Percentiles rank a stretch among this genome's conserved stretches.
Evolutionary conservation across 2,329 filamentous ascomycete genomes (phyloP).

Genomic region (Emmonsiellopsis sp.): DNA sequence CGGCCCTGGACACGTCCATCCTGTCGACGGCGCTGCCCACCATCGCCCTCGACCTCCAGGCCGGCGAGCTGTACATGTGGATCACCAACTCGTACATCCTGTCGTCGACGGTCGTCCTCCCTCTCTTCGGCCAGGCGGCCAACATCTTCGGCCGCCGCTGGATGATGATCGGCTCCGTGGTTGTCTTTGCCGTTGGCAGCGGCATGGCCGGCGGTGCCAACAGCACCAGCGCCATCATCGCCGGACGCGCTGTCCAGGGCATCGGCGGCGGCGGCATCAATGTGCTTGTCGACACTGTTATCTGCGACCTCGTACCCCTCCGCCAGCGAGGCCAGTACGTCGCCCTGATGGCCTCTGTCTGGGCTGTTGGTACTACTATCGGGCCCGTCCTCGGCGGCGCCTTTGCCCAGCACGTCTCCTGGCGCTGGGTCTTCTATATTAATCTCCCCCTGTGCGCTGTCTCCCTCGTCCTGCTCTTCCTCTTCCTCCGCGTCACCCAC

Average conservation of each 20-base stretch:
- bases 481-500: constrained; percentile 31
- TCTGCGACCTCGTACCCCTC: constrained; percentile 43
- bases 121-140: constrained; percentile 41
- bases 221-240: constrained; percentile 38
- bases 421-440: constrained; percentile 22
- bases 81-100: constrained; percentile 22
- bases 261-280: constrained; percentile 36
- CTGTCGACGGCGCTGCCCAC: constrained; percentile 31
- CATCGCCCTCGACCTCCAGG: constrained; percentile 22
- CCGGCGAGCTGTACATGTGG: constrained; percentile 24
- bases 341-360: constrained; percentile 28
- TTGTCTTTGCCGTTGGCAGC: constrained; percentile 42
- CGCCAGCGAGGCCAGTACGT: constrained; percentile 37
- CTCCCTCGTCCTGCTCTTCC: constrained; percentile 20
- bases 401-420: constrained; percentile 13
- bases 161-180: constrained; percentile 30
- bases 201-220: constrained; percentile 41
- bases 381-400: constrained; percentile 14
- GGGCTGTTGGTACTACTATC: constrained; percentile 34
- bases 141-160: constrained; percentile 43
- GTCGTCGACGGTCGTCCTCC: constrained; percentile 30
- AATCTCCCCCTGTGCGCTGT: constrained; percentile 15
- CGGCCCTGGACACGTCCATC: constrained; percentile 28
- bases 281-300: constrained; percentile 38
- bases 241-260: constrained; percentile 45